These are phyloP conservation scores for Hyaloscypha hepaticicola DNA, from an alignment of 495 filamentous ascomycete species.

Conservation along the genomic window DNA sequence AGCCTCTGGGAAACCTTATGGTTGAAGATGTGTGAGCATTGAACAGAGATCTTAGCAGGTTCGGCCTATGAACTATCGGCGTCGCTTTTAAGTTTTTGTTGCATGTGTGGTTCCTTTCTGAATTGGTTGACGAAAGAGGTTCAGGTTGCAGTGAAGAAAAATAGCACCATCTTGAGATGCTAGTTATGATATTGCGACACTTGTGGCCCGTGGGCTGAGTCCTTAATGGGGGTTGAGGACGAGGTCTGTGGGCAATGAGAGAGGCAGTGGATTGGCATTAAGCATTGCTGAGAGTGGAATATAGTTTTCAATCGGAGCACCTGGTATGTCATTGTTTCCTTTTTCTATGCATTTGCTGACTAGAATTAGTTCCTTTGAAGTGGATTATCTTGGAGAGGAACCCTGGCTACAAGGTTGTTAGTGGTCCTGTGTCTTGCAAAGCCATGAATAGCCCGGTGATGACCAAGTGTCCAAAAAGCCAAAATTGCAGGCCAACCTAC, in stretches of 20 bases:
- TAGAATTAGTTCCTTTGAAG: slow-evolving; percentile 24
- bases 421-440: not conserved
- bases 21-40: slow-evolving; percentile 33
- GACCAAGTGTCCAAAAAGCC: slow-evolving; percentile 61
- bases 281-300: slow-evolving; percentile 27
- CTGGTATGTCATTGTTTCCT: slow-evolving; percentile 22
- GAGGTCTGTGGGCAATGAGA: slow-evolving; percentile 11
- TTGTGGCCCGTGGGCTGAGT: slow-evolving; percentile 2
- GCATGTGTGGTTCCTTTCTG: not conserved
- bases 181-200: slow-evolving; percentile 13
- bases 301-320: slow-evolving; percentile 63
- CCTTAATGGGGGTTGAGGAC: slow-evolving; percentile 21
- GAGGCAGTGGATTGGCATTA: slow-evolving; percentile 18
- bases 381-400: slow-evolving; percentile 19
- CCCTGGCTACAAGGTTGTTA: slow-evolving; percentile 2
- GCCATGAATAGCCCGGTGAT: slow-evolving; percentile 47
- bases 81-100: slow-evolving; percentile 12
- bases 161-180: slow-evolving; percentile 28
- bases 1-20: slow-evolving; percentile 20
- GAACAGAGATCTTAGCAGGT: slow-evolving; percentile 44
- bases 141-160: slow-evolving; percentile 29
- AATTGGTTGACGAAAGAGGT: slow-evolving; percentile 3
- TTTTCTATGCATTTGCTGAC: slow-evolving; percentile 24
- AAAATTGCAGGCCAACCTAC: slow-evolving; percentile 59
- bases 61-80: not conserved